Percentiles rank a stretch among this genome's conserved stretches.
phyloP scores from a whole-genome alignment of 2,329 filamentous ascomycete genomes.

The Bipolaris bicolor region DNA sequence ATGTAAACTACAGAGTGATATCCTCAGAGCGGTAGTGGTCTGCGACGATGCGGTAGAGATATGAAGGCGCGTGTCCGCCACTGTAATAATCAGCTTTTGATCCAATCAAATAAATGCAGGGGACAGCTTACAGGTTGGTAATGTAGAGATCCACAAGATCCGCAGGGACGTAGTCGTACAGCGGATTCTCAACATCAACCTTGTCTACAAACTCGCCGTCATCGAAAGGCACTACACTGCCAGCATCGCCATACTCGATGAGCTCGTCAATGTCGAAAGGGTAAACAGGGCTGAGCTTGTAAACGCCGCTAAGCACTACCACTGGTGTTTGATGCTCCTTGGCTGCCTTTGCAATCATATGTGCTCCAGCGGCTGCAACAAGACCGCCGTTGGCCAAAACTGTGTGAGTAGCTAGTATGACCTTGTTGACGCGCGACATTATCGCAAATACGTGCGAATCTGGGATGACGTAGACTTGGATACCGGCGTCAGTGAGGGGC shows the following conservation, averaged over 20 bases:
- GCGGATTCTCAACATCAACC: conserved; percentile 76
- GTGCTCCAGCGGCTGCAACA: conserved; percentile 82
- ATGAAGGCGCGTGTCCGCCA: conserved; percentile 71
- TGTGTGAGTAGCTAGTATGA: conserved; percentile 85
- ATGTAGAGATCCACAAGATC: conserved; percentile 81
- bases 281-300: conserved; percentile 90
- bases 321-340: conserved; percentile 83
- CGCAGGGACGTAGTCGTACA: conserved; percentile 82
- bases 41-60: conserved; percentile 73
- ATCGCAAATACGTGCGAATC: conserved; percentile 89
- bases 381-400: conserved; percentile 89
- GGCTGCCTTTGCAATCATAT: conserved; percentile 82
- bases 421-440: conserved; percentile 95
- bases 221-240: conserved; percentile 75
- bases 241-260: conserved; percentile 85
- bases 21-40: conserved; percentile 80
- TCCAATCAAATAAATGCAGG: background rate
- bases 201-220: conserved; percentile 80
- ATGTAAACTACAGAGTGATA: conserved; percentile 56
- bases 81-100: conserved; percentile 47
- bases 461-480: conserved; percentile 81
- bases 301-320: conserved; percentile 86
- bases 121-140: conserved; percentile 73
- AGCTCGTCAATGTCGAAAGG: conserved; percentile 81
- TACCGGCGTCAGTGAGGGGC: conserved; percentile 76